Evolutionary conservation across 106 monocot species (phyloP), one percentile per base, ranked within the genome.

Genomic region (Narthecium ossifragum): DNA sequence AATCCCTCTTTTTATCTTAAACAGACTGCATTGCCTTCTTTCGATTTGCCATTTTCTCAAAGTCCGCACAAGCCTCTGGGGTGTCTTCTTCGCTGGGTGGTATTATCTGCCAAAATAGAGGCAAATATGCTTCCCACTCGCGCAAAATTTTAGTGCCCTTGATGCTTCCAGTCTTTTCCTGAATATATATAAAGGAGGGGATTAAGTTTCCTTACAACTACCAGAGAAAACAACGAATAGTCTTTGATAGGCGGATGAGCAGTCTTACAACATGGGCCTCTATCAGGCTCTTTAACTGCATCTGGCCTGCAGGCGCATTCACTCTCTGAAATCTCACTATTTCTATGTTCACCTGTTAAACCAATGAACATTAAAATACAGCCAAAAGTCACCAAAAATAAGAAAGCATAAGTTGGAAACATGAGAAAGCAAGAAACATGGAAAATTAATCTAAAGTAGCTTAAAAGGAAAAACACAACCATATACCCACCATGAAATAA

Each of bases 291-390:
- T 98, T 98, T 9, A 98, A 78, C 63, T 98, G 96, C 96, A 98
- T 84, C 70, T 98, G 96, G 14, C 96, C 96, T 49, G 91, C 90
- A 29, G 96, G 79, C 26, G 96, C 96, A 76, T 87, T 87, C 48
- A 98, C 91, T 79, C 96, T 90, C 67, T 98, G 96, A 33, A 98
- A 87, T 83, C 84, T 90, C 11, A 98, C 96, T 55, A 98, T 98
- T 70, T 98, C 96, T 76, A 84, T 98, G 73, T 91, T 98, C 4
- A 98, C 74, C 90, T 98, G 61, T 76, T 46, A 21, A 7, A 28
- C 28, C 18, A 37, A 17, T 36, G 5, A 10, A 36, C 4, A 53
- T n/a, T n/a, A n/a, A n/a, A n/a, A n/a, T n/a, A n/a, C n/a, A n/a
- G n/a, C n/a, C 0, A 5, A 33, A 30, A 10, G 56, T 32, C 1